Conservation (phyloP, 352 stramenopile genomes). For the Pythium myriotylum region DNA sequence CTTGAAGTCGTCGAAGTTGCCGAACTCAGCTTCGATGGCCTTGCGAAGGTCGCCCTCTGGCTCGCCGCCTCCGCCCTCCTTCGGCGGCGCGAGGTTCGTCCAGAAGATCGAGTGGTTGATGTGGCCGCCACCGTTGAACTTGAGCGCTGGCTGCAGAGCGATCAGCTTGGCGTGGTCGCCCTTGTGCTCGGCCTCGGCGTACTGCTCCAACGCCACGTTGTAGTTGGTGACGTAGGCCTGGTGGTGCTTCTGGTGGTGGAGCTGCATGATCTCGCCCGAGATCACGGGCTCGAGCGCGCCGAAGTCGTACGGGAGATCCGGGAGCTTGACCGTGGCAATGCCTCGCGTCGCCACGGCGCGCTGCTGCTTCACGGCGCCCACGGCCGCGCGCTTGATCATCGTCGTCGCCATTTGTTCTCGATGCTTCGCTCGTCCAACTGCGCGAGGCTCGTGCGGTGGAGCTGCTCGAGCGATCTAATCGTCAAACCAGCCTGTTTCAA, state of each 20-base stretch:
- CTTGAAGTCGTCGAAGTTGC: slow-evolving; percentile 92
- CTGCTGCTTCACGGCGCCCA: slow-evolving; percentile 7
- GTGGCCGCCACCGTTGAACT: slow-evolving; percentile 98
- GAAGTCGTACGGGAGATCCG: slow-evolving; percentile 88
- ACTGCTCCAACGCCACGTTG: slow-evolving; percentile 93
- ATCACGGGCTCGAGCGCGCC: slow-evolving; percentile 88
- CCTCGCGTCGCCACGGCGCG: slow-evolving; percentile 33
- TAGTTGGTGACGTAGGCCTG: slow-evolving; percentile 97
- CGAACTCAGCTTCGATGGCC: slow-evolving; percentile 93
- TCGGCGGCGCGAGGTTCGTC: slow-evolving; percentile 93
- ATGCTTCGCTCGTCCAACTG: slow-evolving; percentile 3
- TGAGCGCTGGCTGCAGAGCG: slow-evolving; percentile 90
- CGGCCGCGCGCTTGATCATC: slow-evolving; percentile 25
- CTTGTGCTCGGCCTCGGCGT: slow-evolving; percentile 87
- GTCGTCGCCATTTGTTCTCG: slow-evolving; percentile 17
- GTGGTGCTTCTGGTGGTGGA: slow-evolving; percentile 98
- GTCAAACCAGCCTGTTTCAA: slow-evolving; percentile 15
- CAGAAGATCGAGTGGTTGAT: slow-evolving; percentile 99
- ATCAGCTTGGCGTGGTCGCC: slow-evolving; percentile 92
- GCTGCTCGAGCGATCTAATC: neutral
- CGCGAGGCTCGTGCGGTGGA: neutral
- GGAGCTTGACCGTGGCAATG: slow-evolving; percentile 77
- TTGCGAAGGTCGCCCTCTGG: slow-evolving; percentile 84
- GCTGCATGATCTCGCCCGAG: slow-evolving; percentile 89
- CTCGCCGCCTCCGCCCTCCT: slow-evolving; percentile 76